These are phyloP conservation scores for Tilletia horrida DNA, from an alignment of 1,284 basidiomycete species.

Conservation along the genomic window DNA sequence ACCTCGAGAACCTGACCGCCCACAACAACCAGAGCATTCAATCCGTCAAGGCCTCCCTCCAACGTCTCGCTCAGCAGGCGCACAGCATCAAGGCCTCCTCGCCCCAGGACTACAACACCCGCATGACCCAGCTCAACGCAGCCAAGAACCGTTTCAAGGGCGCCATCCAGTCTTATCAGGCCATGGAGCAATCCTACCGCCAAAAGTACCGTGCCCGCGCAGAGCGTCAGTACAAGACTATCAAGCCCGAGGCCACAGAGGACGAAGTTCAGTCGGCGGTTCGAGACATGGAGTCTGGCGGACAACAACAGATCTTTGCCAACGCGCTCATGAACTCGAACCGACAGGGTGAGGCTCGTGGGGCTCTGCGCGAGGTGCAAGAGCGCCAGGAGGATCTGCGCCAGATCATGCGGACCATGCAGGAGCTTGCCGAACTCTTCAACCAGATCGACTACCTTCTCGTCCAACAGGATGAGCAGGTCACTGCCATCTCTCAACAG, in stretches of 20 bases:
- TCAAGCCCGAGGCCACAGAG: slow-evolving; percentile 79
- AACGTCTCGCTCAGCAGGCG: slow-evolving; percentile 36
- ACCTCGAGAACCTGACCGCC: slow-evolving; percentile 40
- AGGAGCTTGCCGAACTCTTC: slow-evolving; percentile 83
- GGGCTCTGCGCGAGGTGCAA: slow-evolving; percentile 84
- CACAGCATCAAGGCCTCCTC: slow-evolving; percentile 40
- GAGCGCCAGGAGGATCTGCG: slow-evolving; percentile 82
- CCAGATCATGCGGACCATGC: slow-evolving; percentile 79
- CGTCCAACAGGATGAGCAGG: slow-evolving; percentile 52
- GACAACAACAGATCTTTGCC: slow-evolving; percentile 69
- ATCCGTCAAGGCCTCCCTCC: slow-evolving; percentile 51
- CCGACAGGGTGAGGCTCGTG: slow-evolving; percentile 76
- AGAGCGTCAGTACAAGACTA: slow-evolving; percentile 93
- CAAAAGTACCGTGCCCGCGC: slow-evolving; percentile 89
- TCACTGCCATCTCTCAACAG: slow-evolving; percentile 48
- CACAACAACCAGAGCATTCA: slow-evolving; percentile 51
- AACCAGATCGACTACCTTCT: slow-evolving; percentile 62
- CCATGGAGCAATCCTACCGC: slow-evolving; percentile 87
- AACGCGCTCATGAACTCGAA: slow-evolving; percentile 77
- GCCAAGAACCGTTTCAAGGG: slow-evolving; percentile 58
- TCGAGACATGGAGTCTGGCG: slow-evolving; percentile 68
- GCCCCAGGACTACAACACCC: slow-evolving; percentile 53
- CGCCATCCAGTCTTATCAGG: slow-evolving; percentile 65
- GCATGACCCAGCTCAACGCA: slow-evolving; percentile 61
- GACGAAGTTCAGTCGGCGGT: slow-evolving; percentile 73